Percentiles rank a stretch among this genome's conserved stretches.
Conservation (phyloP, 345 rosid species). For the Arabis hirsuta region DNA sequence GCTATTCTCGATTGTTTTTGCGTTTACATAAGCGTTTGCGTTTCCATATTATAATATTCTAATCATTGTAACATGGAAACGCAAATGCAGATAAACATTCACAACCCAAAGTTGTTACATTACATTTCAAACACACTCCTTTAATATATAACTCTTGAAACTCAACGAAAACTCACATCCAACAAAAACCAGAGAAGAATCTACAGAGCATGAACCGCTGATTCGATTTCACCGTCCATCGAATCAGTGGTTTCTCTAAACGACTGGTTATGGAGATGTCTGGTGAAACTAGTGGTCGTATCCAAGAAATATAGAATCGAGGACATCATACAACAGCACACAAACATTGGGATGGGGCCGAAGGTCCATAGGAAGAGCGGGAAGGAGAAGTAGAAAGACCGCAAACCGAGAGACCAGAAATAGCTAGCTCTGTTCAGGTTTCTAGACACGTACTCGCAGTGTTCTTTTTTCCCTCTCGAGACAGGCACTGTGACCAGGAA, state of each 20-base stretch:
- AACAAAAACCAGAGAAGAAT: slow-evolving; percentile 4
- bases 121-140: slow-evolving; percentile 11
- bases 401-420: slow-evolving; percentile 91
- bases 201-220: slow-evolving; percentile 42
- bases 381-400: slow-evolving; percentile 86
- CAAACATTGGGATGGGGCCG: slow-evolving; percentile 91
- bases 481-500: slow-evolving; percentile 76
- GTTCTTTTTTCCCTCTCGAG: slow-evolving; percentile 55
- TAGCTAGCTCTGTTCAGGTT: slow-evolving; percentile 89
- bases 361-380: slow-evolving; percentile 91
- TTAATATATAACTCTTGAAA: background rate
- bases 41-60: background rate
- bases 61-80: slow-evolving; percentile 1
- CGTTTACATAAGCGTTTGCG: slow-evolving; percentile 4
- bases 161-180: slow-evolving; percentile 2
- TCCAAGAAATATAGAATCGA: slow-evolving; percentile 80
- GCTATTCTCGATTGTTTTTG: slow-evolving; percentile 17
- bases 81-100: slow-evolving; percentile 9
- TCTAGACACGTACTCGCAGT: slow-evolving; percentile 70
- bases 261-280: slow-evolving; percentile 63
- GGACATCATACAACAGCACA: slow-evolving; percentile 67
- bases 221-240: slow-evolving; percentile 47
- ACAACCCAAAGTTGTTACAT: slow-evolving; percentile 8
- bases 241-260: slow-evolving; percentile 44
- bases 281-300: slow-evolving; percentile 69